A percentile compares a stretch with the other conserved stretches of the same genome.
phyloP scores from a whole-genome alignment of 2,329 filamentous ascomycete genomes.

The Rhynchosporium secalis region DNA sequence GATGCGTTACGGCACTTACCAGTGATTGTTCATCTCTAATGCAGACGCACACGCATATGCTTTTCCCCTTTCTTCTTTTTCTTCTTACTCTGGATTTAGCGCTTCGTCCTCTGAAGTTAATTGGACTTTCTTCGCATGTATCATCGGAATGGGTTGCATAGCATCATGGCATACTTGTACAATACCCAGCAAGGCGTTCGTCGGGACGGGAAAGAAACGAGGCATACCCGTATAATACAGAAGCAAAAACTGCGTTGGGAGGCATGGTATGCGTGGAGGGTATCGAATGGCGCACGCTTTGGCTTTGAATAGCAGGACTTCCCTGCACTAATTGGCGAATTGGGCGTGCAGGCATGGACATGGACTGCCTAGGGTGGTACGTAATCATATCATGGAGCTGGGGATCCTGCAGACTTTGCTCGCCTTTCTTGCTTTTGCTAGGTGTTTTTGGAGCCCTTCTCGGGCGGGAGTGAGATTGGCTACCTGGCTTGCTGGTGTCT shows the following conservation, averaged over 20 bases:
- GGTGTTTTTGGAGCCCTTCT: too few species aligned
- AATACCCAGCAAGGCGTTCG: conserved; percentile 15
- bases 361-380: too few species aligned
- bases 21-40: not conserved
- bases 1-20: conserved; percentile 1
- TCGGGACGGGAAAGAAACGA: not conserved
- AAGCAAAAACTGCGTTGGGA: too few species aligned
- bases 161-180: conserved; percentile 10
- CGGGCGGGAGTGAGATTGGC: too few species aligned
- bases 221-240: too few species aligned
- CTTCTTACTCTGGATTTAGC: conserved; percentile 10
- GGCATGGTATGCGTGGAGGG: not conserved
- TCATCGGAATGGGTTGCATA: not conserved
- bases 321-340: too few species aligned
- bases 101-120: not conserved
- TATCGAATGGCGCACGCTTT: too few species aligned
- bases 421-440: too few species aligned
- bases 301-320: too few species aligned
- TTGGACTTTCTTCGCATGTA: not conserved
- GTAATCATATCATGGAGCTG: too few species aligned
- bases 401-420: too few species aligned
- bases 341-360: not conserved
- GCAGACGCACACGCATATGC: not conserved
- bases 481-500: too few species aligned
- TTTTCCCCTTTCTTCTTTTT: not conserved